phyloP scores from a whole-genome alignment of 768 basidiomycete species.

The Lentinus tigrinus region DNA sequence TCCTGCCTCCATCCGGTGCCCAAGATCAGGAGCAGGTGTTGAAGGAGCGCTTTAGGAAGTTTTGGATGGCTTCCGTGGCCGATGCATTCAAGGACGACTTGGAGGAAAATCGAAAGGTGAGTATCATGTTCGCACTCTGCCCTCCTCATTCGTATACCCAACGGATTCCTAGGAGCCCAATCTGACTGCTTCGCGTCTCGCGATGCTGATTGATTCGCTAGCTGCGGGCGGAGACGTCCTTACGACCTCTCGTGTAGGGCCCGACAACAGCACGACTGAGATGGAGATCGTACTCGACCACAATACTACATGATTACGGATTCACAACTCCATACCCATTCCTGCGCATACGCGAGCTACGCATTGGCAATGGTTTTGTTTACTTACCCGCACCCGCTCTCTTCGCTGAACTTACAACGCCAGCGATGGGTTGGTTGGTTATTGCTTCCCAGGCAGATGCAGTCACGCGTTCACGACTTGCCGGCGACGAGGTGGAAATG shows the following conservation, averaged over 20 bases:
- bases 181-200: conserved; percentile 63
- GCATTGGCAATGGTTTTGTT: too few relatives aligned
- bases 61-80: conserved; percentile 84
- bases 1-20: conserved; percentile 43
- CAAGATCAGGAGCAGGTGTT: conserved; percentile 49
- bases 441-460: too few relatives aligned
- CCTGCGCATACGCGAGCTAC: too few relatives aligned
- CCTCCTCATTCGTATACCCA: conserved; percentile 26
- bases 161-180: conserved; percentile 52
- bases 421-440: too few relatives aligned
- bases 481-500: too few relatives aligned
- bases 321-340: too few relatives aligned
- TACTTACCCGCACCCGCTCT: too few relatives aligned
- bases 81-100: conserved; percentile 83
- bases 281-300: conserved; percentile 69
- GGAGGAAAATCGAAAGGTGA: conserved; percentile 79
- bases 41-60: conserved; percentile 71
- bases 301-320: conserved; percentile 13
- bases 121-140: conserved; percentile 18
- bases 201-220: conserved; percentile 78
- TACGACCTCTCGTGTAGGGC: conserved; percentile 36
- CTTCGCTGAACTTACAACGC: too few relatives aligned
- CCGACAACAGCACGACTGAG: conserved; percentile 49
- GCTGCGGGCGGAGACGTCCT: conserved; percentile 79
- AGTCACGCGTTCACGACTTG: too few relatives aligned